Conservation (phyloP, 1,139 yeast species). For the Candida sanyaensis region DNA sequence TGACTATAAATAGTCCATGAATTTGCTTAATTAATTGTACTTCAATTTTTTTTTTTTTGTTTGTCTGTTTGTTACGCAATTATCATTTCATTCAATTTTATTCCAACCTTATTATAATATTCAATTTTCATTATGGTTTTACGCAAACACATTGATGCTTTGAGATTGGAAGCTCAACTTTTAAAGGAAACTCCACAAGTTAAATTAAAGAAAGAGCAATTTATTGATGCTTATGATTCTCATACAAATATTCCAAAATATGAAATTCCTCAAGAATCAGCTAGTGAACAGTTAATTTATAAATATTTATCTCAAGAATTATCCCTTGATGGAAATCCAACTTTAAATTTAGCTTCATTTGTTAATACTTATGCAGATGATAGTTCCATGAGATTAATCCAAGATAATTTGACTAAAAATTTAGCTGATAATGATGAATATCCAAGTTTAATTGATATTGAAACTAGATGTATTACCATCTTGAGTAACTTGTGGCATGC, state of each 20-base stretch:
- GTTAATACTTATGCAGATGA: conserved; percentile 74
- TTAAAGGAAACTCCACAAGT: conserved; percentile 27
- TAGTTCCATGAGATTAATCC: conserved; percentile 44
- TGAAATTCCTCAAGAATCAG: conserved; percentile 59
- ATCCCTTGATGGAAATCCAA: conserved; percentile 81
- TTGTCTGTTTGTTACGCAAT: neutral
- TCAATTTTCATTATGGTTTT: conserved; percentile 34
- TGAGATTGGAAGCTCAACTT: conserved; percentile 30
- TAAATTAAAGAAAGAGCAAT: conserved; percentile 30
- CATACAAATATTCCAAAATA: conserved; percentile 46
- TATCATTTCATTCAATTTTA: neutral
- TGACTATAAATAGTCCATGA: neutral
- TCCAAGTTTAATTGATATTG: conserved; percentile 80
- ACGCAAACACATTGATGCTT: conserved; percentile 41
- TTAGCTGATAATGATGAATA: conserved; percentile 93
- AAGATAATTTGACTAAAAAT: conserved; percentile 79
- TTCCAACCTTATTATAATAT: neutral
- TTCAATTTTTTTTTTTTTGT: no score
- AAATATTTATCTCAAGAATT: conserved; percentile 71
- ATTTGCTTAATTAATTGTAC: no score
- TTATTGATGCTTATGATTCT: conserved; percentile 36
- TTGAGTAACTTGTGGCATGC: conserved; percentile 83
- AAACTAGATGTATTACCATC: conserved; percentile 80
- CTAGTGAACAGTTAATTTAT: conserved; percentile 55
- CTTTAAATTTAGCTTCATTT: conserved; percentile 83